Conservation (phyloP, 2,329 filamentous ascomycete species). For the Diaporthe caulivora region DNA sequence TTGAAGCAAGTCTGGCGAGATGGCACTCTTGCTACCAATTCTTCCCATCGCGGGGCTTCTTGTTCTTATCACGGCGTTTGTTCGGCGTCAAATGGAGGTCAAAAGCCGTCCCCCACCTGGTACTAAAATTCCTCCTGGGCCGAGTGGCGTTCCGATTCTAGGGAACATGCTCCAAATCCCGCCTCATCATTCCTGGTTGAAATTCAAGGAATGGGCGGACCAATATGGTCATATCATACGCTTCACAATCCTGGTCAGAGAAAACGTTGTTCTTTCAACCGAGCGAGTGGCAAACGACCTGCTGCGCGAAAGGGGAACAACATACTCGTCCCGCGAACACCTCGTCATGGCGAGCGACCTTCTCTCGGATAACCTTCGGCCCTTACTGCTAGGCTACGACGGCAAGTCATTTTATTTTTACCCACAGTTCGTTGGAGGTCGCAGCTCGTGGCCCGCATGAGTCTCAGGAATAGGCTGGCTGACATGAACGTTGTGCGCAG, state of each 20-base stretch:
- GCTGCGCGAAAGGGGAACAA: conserved; percentile 1
- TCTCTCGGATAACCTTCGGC: conserved; percentile 4
- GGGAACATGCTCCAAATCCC: conserved; percentile 5
- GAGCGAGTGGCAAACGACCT: conserved; percentile 6
- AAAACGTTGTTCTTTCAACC: conserved; percentile 6
- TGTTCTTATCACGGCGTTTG: neutral
- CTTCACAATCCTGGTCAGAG: neutral
- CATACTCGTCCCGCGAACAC: neutral
- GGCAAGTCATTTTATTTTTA: neutral
- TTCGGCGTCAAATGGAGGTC: neutral
- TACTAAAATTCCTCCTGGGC: neutral
- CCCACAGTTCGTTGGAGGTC: neutral
- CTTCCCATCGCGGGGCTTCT: neutral
- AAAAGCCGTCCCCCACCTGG: neutral
- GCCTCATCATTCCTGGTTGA: conserved; percentile 7
- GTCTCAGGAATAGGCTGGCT: neutral
- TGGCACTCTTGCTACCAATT: neutral
- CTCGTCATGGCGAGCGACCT: neutral
- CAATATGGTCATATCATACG: neutral
- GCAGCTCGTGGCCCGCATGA: neutral
- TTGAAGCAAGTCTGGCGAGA: neutral
- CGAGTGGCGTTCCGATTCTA: neutral
- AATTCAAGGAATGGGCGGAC: conserved; percentile 10
- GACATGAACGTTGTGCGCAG: neutral
- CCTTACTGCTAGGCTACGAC: neutral